Evolutionary conservation across 2,329 filamentous ascomycete genomes (phyloP), one percentile per base, ranked within the genome.

Genomic region (Apiospora phragmitis): DNA sequence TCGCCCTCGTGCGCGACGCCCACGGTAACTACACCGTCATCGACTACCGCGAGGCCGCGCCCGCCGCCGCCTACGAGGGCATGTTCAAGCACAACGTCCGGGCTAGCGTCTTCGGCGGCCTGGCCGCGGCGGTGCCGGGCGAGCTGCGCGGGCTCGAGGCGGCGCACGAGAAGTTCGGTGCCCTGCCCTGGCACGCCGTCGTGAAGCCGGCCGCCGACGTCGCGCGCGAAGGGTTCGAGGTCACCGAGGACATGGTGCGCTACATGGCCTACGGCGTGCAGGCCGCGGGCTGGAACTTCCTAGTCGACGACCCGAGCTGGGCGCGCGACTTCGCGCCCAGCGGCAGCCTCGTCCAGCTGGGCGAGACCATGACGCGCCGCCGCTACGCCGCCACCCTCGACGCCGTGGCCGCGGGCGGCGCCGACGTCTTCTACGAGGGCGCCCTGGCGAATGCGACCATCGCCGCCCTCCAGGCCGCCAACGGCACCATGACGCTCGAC

Each of bases 21-120:
- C 4, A 88, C 9, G 94, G 94, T 24, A 85, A 85, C 24, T 97
- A 95, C 78, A 94, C 97, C 78, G 91, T 91, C 71, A 90, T 98
- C 75, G 95, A 98, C 81, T 98, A 97, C 78, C 88, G 95, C 65
- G 95, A 98, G 80, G 90, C 92, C 0, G 95, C 95, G 0, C 95
- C 95, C 0, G 92, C 91, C 0, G 93, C 93, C 0, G 93, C 94
- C 0, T 91, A 87, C 74, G 86, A 94, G 80, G 89, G 97, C 76
- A 98, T 98, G 95, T 98, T 92, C 80, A 86, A 89, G 71, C 90
- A 90, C 69, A 92, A 96, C 73, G 84, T 87, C 0, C 80, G 86
- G 1, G 90, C 87, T 1, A 94, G 93, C 69, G 84, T 95, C 1
- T 85, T 84, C 38, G 93, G 93, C 3, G 94, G 94, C 0, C 82